Percentiles rank a stretch among this genome's conserved stretches.
Conservation (phyloP, 2,329 filamentous ascomycete genomes). For the Sporothrix curviconia region DNA sequence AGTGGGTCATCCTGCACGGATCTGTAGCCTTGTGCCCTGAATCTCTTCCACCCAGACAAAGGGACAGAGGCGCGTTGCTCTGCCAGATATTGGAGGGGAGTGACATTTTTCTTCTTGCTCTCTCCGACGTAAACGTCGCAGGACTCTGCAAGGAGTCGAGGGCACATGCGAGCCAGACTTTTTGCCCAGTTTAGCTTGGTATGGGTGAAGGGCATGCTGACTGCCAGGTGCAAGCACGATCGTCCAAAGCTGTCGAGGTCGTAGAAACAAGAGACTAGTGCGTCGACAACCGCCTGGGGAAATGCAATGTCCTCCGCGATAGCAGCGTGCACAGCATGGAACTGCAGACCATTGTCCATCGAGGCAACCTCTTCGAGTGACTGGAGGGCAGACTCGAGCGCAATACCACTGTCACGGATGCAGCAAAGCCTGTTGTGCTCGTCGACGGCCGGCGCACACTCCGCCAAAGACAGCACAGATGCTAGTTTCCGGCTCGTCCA, state of each 20-base stretch:
- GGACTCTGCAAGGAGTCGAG: not conserved
- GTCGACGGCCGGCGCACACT: not conserved
- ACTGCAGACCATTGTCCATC: not conserved
- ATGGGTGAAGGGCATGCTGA: constrained; percentile 4
- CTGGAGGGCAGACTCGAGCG: not conserved
- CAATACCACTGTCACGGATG: not conserved
- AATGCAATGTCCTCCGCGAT: constrained; percentile 2
- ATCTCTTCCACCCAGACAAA: not conserved
- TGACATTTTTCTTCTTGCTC: constrained; percentile 3
- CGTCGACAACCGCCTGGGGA: not conserved
- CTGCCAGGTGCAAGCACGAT: not conserved
- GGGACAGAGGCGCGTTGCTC: not conserved
- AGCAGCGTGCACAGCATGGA: constrained; percentile 4
- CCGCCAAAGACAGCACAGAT: not conserved
- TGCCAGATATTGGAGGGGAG: not conserved
- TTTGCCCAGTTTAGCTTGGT: constrained; percentile 1
- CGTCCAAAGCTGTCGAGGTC: not conserved
- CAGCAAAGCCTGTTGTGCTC: not conserved
- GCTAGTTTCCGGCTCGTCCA: not conserved
- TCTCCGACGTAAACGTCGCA: not conserved
- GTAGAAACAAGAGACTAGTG: not conserved
- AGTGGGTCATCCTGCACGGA: not conserved
- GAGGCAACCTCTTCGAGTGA: not conserved
- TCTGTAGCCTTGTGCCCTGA: not conserved
- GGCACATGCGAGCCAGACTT: not conserved